Evolutionary conservation across 2,329 filamentous ascomycete species (phyloP), one percentile per base, ranked within the genome.

Genomic region (Myotisia sp.): DNA sequence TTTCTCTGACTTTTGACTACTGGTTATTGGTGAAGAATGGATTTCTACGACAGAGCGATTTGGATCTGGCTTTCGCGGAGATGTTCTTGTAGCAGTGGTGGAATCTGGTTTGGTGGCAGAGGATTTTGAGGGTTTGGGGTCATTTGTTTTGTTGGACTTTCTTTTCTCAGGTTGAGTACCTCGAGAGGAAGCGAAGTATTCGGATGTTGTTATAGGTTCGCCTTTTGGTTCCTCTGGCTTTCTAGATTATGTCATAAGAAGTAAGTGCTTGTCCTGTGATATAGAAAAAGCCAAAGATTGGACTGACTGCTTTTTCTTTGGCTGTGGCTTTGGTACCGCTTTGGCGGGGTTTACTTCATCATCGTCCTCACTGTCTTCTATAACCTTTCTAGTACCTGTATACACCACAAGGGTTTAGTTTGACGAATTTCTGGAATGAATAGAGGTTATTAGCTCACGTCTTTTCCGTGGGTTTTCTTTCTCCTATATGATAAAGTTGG

Each of bases 311-410:
- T 66, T 53, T 38, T 56, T 60, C 38, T 47, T 59, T 10, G 53
- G 46, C 39, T 61, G 60, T 9, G 49, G 47, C 28, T 62, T 61
- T 3, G 47, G 36, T 32, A 43, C 26, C 22, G 49, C 40, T 40
- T 65, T 65, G 18, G 44, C 40, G 20, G 56, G 57, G 12, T 42
- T 36, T 10, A 41, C 60, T 21, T 70, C 64, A 4, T 81, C 78
- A 19, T 86, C 82, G 37, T 86, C 81, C 27, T 81, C 78, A 43
- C 82, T 87, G 42, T 92, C 84, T 41, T 85, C 74, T 29, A 90
- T 62, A 22, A 92, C 70, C 49, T 79, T 85, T 37, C 79, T 73
- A 32, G 56, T 64, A 14, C 58, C 58, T 62, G 40, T 37, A 42
- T n/a, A n/a, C n/a, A n/a, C n/a, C n/a, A n/a, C n/a, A n/a, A n/a